Evolutionary conservation across 2,329 filamentous ascomycete species (phyloP), one percentile per base, ranked within the genome.

Genomic region (Diplodia scrobiculata): DNA sequence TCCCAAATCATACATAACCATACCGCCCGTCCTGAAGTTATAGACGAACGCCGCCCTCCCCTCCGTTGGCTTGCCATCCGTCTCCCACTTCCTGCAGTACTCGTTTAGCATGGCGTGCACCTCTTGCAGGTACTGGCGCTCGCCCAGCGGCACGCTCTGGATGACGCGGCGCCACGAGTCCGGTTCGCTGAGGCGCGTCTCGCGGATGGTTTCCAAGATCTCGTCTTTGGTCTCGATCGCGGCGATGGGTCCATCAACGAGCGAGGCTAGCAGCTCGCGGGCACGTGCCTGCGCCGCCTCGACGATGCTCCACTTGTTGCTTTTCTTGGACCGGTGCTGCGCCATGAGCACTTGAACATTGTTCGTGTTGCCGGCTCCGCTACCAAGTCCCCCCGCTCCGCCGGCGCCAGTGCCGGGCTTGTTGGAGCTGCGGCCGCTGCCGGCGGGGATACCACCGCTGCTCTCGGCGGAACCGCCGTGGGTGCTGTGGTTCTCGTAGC

Each of bases 151-250:
- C 41, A 92, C 89, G 52, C 84, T 85, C 72, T 97, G 92, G 69
- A 95, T 91, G 5, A 92, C 86, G 66, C 84, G 86, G 25, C 90
- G 87, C 94, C 94, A 97, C 70, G 87, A 90, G 68, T 97, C 94
- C 0, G 87, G 81, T 67, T 97, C 92, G 1, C 88, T 89, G 29
- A 98, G 81, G 62, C 85, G 82, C 2, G 92, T 96, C 21, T 87
- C 84, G 36, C 87, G 83, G 63, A 98, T 88, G 36, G 89, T 80
- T 45, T 93, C 88, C 72, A 98, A 86, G 25, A 96, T 86, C 58
- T 90, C 87, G 72, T 97, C 93, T 63, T 91, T 89, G 1, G 91
- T 92, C 78, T 98, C 94, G 63, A 98, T 89, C 0, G 93, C 94
- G 10, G 91, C 86, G 67, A 97, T 91, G 0, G 92, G 92, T 1